These are phyloP conservation scores for Theobroma cacao DNA, from an alignment of 345 rosid species.

Conservation along the genomic window DNA sequence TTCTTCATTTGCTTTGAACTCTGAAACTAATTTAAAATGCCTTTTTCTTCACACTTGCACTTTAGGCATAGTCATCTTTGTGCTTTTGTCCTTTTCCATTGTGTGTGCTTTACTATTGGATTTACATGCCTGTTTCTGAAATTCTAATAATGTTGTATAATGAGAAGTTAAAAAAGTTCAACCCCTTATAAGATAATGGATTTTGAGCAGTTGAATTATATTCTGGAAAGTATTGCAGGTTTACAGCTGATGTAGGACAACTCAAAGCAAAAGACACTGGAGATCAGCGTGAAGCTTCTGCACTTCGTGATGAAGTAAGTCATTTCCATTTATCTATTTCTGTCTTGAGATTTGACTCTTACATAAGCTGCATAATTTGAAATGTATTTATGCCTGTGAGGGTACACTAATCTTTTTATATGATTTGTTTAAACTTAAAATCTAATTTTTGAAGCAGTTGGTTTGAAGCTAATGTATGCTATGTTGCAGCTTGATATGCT, in stretches of 20 bases:
- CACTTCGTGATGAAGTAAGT: constrained; percentile 95
- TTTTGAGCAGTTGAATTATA: not conserved
- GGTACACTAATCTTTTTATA: constrained; percentile 1
- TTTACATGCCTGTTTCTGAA: not conserved
- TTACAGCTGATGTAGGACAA: constrained; percentile 57
- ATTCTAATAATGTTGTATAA: not conserved
- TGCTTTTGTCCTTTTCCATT: not conserved
- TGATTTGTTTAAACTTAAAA: constrained; percentile 27
- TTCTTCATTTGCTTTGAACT: not conserved
- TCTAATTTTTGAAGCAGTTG: constrained; percentile 6
- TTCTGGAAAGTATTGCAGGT: constrained; percentile 41
- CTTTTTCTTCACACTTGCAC: not conserved
- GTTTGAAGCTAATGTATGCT: constrained; percentile 26
- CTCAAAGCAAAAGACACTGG: constrained; percentile 54
- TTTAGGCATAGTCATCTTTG: not conserved
- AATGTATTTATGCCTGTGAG: not conserved
- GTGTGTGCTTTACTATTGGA: not conserved
- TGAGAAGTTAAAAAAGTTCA: not conserved
- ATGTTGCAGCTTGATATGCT: constrained; percentile 89
- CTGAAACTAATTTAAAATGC: not conserved
- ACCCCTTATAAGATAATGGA: not conserved
- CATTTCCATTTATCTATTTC: constrained; percentile 15
- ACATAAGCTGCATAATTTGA: not conserved
- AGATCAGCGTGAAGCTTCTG: constrained; percentile 91
- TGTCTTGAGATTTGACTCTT: not conserved